Evolutionary conservation across 2,329 filamentous ascomycete genomes (phyloP), one percentile per base, ranked within the genome.

Genomic region (Zymoseptoria brevis): DNA sequence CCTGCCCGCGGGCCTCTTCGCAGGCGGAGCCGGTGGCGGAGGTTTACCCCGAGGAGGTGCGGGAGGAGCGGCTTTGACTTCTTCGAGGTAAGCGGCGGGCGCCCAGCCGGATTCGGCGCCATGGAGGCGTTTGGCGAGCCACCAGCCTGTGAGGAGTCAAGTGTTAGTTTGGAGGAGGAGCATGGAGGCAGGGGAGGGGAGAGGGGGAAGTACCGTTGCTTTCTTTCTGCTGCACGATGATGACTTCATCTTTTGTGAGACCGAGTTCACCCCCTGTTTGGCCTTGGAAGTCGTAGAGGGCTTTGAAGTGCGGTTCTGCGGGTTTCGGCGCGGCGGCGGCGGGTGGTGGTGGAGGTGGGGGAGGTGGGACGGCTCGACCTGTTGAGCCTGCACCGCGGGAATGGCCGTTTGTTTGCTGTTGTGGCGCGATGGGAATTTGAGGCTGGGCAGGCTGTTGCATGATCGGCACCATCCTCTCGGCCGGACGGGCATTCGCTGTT

Each of bases 161-260:
- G 26, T 58, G 72, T 73, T 56, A 59, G 65, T 57, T 29, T 35
- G 52, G 5, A 24, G 4, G 22, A 5, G 4, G 22, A 22, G 22
- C 3, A 4, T 24, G 1, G 2, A 4, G 22, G 22, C 3, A 24
- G 22, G 4, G 22, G 22, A 1, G 22, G 22, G 4, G 4, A 24
- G 22, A 22, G 21, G 21, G 21, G 21, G 21, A 74, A 87, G 74
- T 83, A 96, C 93, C 94, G 72, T 97, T 97, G 73, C 83, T 87
- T 75, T 96, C 93, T 75, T 96, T 96, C 71, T 94, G 88, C n/a
- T 95, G 83, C 70, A 99, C 86, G 73, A 95, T 85, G 56, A 99
- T 83, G 54, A 96, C 75, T 63, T 97, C 89, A 55, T 88, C 91
- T 54, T 88, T 86, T 59, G 74, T 82, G 64, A 99, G 83, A 16